Conservation (phyloP, 2,329 filamentous ascomycete species). For the Nectriaceae sp. region DNA sequence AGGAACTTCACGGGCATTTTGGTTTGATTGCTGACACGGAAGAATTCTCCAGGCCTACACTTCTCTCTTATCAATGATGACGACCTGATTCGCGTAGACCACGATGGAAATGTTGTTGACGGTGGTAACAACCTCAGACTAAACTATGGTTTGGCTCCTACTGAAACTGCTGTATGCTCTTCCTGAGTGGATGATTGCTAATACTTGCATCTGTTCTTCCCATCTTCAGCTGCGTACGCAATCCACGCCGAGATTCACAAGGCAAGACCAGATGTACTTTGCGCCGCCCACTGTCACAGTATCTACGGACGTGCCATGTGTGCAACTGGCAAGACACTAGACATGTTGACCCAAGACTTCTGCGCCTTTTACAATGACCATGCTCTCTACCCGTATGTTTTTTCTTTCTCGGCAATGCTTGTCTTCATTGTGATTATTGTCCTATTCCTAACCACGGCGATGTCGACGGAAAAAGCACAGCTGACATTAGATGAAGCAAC, state of each 20-base stretch:
- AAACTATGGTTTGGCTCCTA: conserved; percentile 20
- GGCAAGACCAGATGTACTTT: conserved; percentile 55
- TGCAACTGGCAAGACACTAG: conserved; percentile 59
- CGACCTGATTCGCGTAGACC: conserved; percentile 68
- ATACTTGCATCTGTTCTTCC: neutral
- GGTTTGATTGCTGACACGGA: no score
- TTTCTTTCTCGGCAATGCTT: neutral
- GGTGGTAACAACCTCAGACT: conserved; percentile 50
- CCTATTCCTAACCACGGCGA: no score
- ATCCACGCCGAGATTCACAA: conserved; percentile 50
- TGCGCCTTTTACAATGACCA: conserved; percentile 59
- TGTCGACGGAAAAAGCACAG: no score
- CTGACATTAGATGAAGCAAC: conserved; percentile 16
- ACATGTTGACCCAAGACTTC: conserved; percentile 67
- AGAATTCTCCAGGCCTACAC: conserved; percentile 37
- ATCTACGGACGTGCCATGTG: conserved; percentile 61
- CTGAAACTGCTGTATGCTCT: neutral
- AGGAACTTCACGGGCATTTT: no score
- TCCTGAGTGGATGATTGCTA: no score
- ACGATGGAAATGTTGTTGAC: conserved; percentile 62
- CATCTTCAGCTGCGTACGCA: conserved; percentile 16
- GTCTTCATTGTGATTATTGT: no score
- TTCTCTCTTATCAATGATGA: conserved; percentile 65
- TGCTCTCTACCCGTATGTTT: conserved; percentile 38
- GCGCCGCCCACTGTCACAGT: conserved; percentile 56